A percentile compares a stretch with the other conserved stretches of the same genome.
Conservation (phyloP, 805 yeast species). For the Spathaspora girioi region DNA sequence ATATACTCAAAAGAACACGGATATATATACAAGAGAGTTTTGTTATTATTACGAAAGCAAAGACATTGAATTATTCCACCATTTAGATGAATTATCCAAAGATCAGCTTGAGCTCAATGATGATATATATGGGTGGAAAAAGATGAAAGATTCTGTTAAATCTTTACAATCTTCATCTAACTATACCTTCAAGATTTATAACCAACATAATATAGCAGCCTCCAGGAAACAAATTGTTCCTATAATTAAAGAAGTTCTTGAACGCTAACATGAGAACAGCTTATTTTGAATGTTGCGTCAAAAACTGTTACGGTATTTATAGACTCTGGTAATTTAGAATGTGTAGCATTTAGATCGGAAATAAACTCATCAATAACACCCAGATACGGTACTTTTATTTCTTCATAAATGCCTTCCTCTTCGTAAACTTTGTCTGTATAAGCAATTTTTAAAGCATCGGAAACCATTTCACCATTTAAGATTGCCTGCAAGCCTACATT, state of each 20-base stretch:
- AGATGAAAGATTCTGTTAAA: slow-evolving; percentile 11
- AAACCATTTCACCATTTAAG: slow-evolving; percentile 11
- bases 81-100: slow-evolving; percentile 17
- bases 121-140: slow-evolving; percentile 19
- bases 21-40: slow-evolving; percentile 32
- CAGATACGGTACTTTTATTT: slow-evolving; percentile 10
- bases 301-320: slow-evolving; percentile 6
- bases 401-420: slow-evolving; percentile 14
- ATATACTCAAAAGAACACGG: slow-evolving; percentile 29
- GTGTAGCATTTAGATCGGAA: slow-evolving; percentile 11
- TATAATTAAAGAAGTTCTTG: slow-evolving; percentile 30
- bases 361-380: slow-evolving; percentile 14
- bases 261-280: slow-evolving; percentile 8
- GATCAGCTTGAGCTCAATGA: slow-evolving; percentile 21
- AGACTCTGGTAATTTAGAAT: slow-evolving; percentile 17
- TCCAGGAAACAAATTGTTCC: slow-evolving; percentile 91
- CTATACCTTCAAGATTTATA: slow-evolving; percentile 28
- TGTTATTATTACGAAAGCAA: slow-evolving; percentile 18
- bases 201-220: slow-evolving; percentile 51
- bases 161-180: not conserved
- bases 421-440: slow-evolving; percentile 12
- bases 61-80: slow-evolving; percentile 11
- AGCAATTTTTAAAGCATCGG: slow-evolving; percentile 28
- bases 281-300: slow-evolving; percentile 5
- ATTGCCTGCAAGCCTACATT: slow-evolving; percentile 31